Evolutionary conservation across 805 yeast species (phyloP), one percentile per base, ranked within the genome.

Genomic region (Ogataea zsoltii): DNA sequence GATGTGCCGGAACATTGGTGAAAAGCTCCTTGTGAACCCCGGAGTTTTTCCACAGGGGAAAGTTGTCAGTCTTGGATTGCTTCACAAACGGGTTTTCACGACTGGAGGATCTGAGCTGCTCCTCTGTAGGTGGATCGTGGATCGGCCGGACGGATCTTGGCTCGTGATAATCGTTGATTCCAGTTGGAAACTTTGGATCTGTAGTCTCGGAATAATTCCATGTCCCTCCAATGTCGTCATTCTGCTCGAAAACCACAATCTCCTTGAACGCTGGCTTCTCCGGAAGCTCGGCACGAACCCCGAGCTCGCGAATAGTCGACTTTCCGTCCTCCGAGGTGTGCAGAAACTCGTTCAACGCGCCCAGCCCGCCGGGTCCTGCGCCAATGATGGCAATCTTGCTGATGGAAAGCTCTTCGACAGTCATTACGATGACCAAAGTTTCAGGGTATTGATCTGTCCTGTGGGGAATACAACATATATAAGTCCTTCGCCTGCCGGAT

Each of bases 11-110:
- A 16, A 86, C 77, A 58, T 87, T 87, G 7, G 95, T 85, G 60
- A 83, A 90, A 47, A 87, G 66, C 32, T 69, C 63, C 39, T 79
- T 76, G 61, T 88, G 87, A 58, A 84, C 78, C 0, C 90, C 79
- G 10, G 73, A 63, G 31, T 60, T 58, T 21, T 46, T 58, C 75
- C 75, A 71, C 11, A 34, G 31, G 11, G 23, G 14, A 57, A 53
- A 13, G 11, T 43, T 26, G 16, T 13, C 21, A 28, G 50, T 44
- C 13, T 50, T 19, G 15, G 28, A 14, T 28, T 49, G 45, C 11
- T 53, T 49, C 16, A 57, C 25, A 45, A 18, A 55, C 0, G 76
- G 76, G 25, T 60, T 53, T 41, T 66, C 51, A 41, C 63, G 7
- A 11, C 44, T 48, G 14, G 59, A 63, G 5, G 66, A 23, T 11